phyloP scores from a whole-genome alignment of 2,329 filamentous ascomycete genomes.

The Fusarium sp. region DNA sequence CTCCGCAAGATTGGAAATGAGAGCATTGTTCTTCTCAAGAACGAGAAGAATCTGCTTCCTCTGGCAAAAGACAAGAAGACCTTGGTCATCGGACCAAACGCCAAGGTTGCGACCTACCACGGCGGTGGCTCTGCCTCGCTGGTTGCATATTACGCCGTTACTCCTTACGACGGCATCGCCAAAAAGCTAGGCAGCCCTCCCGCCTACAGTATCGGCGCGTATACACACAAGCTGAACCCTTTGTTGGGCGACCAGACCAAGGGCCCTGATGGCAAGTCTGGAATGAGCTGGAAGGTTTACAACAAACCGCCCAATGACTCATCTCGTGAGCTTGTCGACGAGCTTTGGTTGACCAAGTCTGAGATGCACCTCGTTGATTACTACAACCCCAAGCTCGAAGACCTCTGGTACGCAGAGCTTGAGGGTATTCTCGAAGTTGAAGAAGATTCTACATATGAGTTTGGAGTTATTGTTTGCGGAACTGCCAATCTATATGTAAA shows the following conservation, averaged over 20 bases:
- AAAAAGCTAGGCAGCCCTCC: slow-evolving; percentile 61
- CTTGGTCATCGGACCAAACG: slow-evolving; percentile 69
- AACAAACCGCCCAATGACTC: slow-evolving; percentile 66
- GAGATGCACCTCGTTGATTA: slow-evolving; percentile 66
- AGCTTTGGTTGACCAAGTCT: slow-evolving; percentile 62
- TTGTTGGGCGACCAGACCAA: slow-evolving; percentile 67
- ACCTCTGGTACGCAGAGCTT: slow-evolving; percentile 71
- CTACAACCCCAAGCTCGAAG: slow-evolving; percentile 65
- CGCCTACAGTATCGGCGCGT: slow-evolving; percentile 70
- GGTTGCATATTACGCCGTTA: slow-evolving; percentile 75
- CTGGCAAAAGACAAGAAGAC: slow-evolving; percentile 73
- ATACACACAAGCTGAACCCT: slow-evolving; percentile 75
- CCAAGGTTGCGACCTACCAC: slow-evolving; percentile 68
- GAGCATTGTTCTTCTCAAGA: slow-evolving; percentile 80
- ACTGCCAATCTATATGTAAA: slow-evolving; percentile 76
- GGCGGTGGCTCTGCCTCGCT: slow-evolving; percentile 76
- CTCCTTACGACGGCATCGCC: slow-evolving; percentile 78
- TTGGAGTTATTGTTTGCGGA: slow-evolving; percentile 75
- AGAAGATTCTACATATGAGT: slow-evolving; percentile 72
- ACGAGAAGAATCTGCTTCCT: slow-evolving; percentile 74
- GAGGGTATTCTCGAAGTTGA: slow-evolving; percentile 72
- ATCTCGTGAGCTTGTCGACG: slow-evolving; percentile 65
- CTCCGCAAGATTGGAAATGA: slow-evolving; percentile 76
- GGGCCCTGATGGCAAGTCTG: slow-evolving; percentile 65
- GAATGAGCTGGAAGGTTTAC: slow-evolving; percentile 74